Evolutionary conservation across 2,329 filamentous ascomycete species (phyloP).

Genomic region (Colletotrichum trifolii): DNA sequence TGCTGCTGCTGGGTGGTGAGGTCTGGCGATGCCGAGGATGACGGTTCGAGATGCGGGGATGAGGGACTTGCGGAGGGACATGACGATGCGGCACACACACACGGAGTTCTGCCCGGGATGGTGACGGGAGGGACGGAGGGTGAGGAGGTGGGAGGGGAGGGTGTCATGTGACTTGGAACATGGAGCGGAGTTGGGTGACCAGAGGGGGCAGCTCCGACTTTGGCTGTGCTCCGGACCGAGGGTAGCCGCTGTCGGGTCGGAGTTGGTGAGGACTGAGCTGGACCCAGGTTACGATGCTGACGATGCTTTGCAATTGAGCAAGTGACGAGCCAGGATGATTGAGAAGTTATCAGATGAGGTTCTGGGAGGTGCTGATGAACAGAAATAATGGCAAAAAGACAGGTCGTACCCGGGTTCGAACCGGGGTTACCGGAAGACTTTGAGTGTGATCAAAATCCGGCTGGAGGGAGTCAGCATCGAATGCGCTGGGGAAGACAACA

Average conservation of each 20-base stretch:
- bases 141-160: neutral
- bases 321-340: neutral
- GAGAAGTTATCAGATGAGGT: neutral
- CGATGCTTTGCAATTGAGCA: neutral
- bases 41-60: slow-evolving; percentile 17
- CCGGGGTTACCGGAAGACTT: slow-evolving; percentile 34
- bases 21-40: neutral
- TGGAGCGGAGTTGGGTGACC: too few relatives aligned
- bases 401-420: slow-evolving; percentile 36
- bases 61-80: slow-evolving; percentile 26
- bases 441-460: slow-evolving; percentile 28
- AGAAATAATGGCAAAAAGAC: neutral
- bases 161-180: too few relatives aligned
- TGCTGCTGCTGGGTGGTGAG: neutral
- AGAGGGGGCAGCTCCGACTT: too few relatives aligned
- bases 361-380: accelerated
- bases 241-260: too few relatives aligned
- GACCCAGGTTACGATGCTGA: too few relatives aligned
- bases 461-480: slow-evolving; percentile 11
- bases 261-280: too few relatives aligned
- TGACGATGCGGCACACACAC: neutral
- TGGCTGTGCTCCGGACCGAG: too few relatives aligned
- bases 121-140: neutral
- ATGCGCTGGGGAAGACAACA: neutral
- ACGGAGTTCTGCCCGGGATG: neutral